Evolutionary conservation across 805 yeast genomes (phyloP).

Genomic region (Schizosaccharomyces octosporus): DNA sequence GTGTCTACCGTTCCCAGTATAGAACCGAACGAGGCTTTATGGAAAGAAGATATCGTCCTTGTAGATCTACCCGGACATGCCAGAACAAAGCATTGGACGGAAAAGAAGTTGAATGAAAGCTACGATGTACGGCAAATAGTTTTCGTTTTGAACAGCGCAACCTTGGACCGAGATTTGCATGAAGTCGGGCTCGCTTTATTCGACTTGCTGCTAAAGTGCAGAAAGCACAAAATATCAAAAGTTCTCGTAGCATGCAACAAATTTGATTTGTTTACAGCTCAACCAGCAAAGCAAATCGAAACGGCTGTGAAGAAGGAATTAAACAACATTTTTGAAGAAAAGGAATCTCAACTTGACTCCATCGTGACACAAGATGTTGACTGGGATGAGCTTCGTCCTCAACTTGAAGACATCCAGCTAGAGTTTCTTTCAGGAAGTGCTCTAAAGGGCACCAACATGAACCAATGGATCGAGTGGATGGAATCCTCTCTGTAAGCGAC

Average conservation of each 20-base stretch:
- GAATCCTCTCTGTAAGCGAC: neutral
- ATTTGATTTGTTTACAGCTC: constrained; percentile 59
- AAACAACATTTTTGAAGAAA: constrained; percentile 26
- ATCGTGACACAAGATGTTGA: neutral
- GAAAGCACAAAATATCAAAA: constrained; percentile 18
- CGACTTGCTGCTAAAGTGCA: constrained; percentile 28
- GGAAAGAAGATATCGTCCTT: constrained; percentile 4
- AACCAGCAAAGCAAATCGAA: constrained; percentile 39
- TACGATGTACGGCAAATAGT: constrained; percentile 10
- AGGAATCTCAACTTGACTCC: constrained; percentile 10
- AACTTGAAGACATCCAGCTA: neutral
- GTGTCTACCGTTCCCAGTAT: constrained; percentile 1
- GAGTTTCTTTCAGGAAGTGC: neutral
- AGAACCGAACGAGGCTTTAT: constrained; percentile 4
- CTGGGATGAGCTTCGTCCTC: neutral
- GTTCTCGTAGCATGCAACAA: constrained; percentile 64
- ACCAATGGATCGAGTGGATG: neutral
- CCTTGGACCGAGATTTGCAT: constrained; percentile 32
- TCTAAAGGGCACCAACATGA: neutral
- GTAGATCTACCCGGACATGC: neutral
- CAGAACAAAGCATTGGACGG: constrained; percentile 2
- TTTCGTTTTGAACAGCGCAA: constrained; percentile 17
- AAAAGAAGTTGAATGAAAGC: constrained; percentile 1
- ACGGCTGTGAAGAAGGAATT: constrained; percentile 40
- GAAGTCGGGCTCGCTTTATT: constrained; percentile 26